phyloP scores from a whole-genome alignment of 2,329 filamentous ascomycete genomes.

The Aspergillus brunneoviolaceus region DNA sequence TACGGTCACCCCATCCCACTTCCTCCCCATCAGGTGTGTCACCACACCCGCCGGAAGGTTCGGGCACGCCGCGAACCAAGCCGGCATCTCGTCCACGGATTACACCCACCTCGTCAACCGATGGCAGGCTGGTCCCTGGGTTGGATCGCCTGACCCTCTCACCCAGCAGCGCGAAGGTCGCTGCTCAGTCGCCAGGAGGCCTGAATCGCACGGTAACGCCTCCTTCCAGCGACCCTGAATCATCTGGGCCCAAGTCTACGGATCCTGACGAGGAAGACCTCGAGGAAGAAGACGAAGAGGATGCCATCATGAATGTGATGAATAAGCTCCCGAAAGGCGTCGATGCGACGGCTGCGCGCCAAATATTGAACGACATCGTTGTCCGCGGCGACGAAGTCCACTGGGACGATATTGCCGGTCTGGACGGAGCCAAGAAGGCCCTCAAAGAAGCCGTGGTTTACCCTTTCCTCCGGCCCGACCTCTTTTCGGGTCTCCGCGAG shows the following conservation, averaged over 20 bases:
- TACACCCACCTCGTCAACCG: conserved; percentile 18
- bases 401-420: conserved; percentile 89
- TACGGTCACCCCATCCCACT: conserved; percentile 21
- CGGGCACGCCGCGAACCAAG: conserved; percentile 20
- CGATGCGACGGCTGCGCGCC: conserved; percentile 77
- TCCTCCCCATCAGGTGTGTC: conserved; percentile 15
- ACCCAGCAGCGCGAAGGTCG: conserved; percentile 15
- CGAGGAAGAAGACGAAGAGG: conserved; percentile 52
- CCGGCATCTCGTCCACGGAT: conserved; percentile 20
- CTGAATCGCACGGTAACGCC: conserved; percentile 46
- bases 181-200: conserved; percentile 29
- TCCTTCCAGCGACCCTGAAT: conserved; percentile 43
- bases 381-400: conserved; percentile 91
- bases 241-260: conserved; percentile 49
- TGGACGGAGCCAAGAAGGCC: conserved; percentile 86
- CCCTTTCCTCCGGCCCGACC: conserved; percentile 87
- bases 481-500: conserved; percentile 93
- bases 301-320: conserved; percentile 63
- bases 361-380: conserved; percentile 95
- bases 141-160: conserved; percentile 28
- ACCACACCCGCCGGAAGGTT: conserved; percentile 9
- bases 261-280: conserved; percentile 48
- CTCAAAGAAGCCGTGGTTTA: conserved; percentile 96
- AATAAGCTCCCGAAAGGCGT: conserved; percentile 79
- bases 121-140: conserved; percentile 30